Conservation (phyloP, 2,329 filamentous ascomycete species). For the Penicillium sclerotiorum region DNA sequence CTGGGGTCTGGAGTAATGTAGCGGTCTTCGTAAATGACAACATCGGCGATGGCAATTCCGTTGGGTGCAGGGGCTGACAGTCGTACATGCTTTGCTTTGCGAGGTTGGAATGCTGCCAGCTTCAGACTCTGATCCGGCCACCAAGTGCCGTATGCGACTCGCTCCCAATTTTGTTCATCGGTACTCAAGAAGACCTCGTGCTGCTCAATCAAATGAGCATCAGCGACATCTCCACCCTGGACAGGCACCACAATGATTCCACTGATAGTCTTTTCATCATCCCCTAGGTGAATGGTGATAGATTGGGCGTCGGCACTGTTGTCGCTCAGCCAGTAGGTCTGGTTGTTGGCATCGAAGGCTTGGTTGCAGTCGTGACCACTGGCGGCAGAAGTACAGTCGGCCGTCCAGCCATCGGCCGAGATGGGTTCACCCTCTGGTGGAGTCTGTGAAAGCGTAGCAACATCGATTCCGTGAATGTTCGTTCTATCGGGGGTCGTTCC, state of each 20-base stretch:
- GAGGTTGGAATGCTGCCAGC: constrained; percentile 14
- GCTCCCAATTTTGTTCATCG: constrained; percentile 7
- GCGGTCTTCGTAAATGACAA: constrained; percentile 9
- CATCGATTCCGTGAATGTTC: background rate
- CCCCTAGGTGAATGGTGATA: background rate
- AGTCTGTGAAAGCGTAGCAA: constrained; percentile 7
- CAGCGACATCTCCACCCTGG: background rate
- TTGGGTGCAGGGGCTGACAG: constrained; percentile 3
- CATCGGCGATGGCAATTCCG: constrained; percentile 14
- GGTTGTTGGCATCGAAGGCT: constrained; percentile 1
- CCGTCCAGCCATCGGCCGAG: background rate
- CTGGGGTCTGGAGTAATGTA: constrained; percentile 9
- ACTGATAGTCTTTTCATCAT: background rate
- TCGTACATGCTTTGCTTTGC: constrained; percentile 8
- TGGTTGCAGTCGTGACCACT: constrained; percentile 2
- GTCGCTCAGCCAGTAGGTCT: constrained; percentile 4
- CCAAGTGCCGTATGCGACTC: constrained; percentile 18
- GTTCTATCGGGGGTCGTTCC: constrained; percentile 6
- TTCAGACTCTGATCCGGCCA: constrained; percentile 15
- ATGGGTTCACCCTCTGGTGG: constrained; percentile 2
- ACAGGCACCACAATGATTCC: background rate
- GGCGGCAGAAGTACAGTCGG: background rate
- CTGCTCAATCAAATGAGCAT: background rate
- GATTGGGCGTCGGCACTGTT: background rate
- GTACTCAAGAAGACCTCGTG: constrained; percentile 3